phyloP scores from a whole-genome alignment of 371 early-diverging fungal genomes.

The Mucor indicus region DNA sequence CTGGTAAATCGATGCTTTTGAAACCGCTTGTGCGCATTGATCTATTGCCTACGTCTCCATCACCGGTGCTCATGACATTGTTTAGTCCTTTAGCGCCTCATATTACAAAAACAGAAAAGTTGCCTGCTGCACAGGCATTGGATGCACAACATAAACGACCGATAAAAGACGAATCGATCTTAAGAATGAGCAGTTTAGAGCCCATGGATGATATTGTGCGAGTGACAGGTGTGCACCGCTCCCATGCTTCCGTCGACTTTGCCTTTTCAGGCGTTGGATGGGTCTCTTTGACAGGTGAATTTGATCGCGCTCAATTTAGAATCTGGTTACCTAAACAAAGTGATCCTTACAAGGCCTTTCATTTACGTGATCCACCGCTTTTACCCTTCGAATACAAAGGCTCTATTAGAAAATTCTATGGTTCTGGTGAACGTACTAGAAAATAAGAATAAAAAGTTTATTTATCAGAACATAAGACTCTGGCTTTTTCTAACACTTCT shows the following conservation, averaged over 20 bases:
- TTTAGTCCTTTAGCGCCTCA: constrained; percentile 59
- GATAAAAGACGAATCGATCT: constrained; percentile 13
- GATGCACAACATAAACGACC: constrained; percentile 2
- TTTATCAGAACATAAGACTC: constrained; percentile 27
- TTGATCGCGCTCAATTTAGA: constrained; percentile 43
- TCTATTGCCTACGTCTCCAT: constrained; percentile 36
- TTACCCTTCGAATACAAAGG: constrained; percentile 64
- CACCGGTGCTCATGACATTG: constrained; percentile 53
- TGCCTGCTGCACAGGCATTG: constrained; percentile 20
- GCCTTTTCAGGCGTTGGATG: constrained; percentile 70
- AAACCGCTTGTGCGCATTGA: constrained; percentile 69
- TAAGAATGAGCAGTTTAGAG: constrained; percentile 9
- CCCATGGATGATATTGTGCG: constrained; percentile 27
- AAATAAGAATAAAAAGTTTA: constrained; percentile 12
- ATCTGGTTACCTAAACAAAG: constrained; percentile 53
- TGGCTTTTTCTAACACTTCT: constrained; percentile 31
- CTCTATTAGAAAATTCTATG: constrained; percentile 42
- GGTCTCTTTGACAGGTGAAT: constrained; percentile 58
- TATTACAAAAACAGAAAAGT: constrained; percentile 53
- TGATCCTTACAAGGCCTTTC: constrained; percentile 38
- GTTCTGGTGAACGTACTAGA: constrained; percentile 37
- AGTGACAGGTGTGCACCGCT: constrained; percentile 44
- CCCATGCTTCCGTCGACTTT: constrained; percentile 56
- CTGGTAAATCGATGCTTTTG: constrained; percentile 53
- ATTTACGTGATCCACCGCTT: constrained; percentile 50